These are phyloP conservation scores for Rhodotorula sphaerocarpa DNA, from an alignment of 768 basidiomycete genomes.

Conservation along the genomic window DNA sequence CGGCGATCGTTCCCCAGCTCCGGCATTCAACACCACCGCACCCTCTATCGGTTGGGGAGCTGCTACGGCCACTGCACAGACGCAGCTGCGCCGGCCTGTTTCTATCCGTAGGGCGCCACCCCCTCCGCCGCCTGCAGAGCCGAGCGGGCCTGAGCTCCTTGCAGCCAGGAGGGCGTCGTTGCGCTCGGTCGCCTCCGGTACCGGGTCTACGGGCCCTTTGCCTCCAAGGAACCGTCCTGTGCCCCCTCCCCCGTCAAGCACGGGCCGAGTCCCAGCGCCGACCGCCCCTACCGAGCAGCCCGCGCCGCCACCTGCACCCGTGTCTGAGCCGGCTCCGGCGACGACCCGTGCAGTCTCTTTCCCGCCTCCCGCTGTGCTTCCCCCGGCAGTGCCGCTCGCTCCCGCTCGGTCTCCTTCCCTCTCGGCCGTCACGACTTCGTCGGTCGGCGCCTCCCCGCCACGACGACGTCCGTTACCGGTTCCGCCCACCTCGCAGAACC, in stretches of 20 bases:
- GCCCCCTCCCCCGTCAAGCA: neutral
- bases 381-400: too few species aligned
- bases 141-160: neutral
- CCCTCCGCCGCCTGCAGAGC: neutral
- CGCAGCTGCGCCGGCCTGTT: neutral
- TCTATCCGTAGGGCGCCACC: neutral
- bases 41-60: too few species aligned
- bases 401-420: too few species aligned
- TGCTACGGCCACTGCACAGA: neutral
- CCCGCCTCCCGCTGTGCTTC: too few species aligned
- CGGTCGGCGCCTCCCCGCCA: neutral
- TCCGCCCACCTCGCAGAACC: neutral
- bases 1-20: neutral
- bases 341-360: too few species aligned
- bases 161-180: neutral
- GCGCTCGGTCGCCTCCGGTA: too few species aligned
- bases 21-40: too few species aligned
- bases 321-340: too few species aligned
- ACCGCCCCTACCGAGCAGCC: neutral
- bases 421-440: too few species aligned
- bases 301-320: neutral
- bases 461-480: conserved; percentile 11
- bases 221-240: too few species aligned
- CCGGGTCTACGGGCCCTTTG: too few species aligned
- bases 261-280: too few species aligned